Evolutionary conservation across 2,329 filamentous ascomycete species (phyloP), one percentile per base, ranked within the genome.

Genomic region (Fusarium cicatricum): DNA sequence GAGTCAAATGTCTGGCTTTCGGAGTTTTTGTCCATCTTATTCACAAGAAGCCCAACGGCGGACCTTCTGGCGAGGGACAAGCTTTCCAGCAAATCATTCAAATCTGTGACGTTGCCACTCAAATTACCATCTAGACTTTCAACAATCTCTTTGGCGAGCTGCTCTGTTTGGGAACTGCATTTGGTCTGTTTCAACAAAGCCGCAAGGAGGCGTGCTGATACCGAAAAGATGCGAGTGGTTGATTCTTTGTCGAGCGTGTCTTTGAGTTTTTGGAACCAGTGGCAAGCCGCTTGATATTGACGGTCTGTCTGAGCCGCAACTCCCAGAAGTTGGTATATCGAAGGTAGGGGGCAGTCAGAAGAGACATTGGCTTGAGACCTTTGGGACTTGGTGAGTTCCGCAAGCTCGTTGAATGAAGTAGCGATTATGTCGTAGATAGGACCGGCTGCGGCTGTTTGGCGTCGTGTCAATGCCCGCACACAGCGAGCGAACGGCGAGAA

Each of bases 401-500:
- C 65, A 23, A 79, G 59, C 2, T 59, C 58, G 2, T 75, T 60
- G 39, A 76, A 76, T 1, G 72, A 64, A 11, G 60, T 49, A 7
- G 67, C 55, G 14, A 74, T 70, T 21, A 74, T 71, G 26, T 74
- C 67, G 49, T 78, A 76, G 11, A 80, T 65, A 4, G 74, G 74
- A 2, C 70, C 70, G 2, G 74, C 70, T 5, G 71, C 65, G 38
- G 76, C 76, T 11, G 75, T 62, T 4, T 76, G 73, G 54, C 88
- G 81, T 51, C 88, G 80, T 14, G 79, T 74, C 62, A 87, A 90
- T 1, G 89, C 82, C 10, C 80, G 76, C 15, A 90, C 65, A 60
- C 86, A 92, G 45, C 83, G 84, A 0, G 82, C 80, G 42, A 91
- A 82, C 0, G 89, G 88, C 2, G 84, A 78, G n/a, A 88, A 67